phyloP scores from a whole-genome alignment of 2,329 filamentous ascomycete genomes.

The Diaporthe humulicola region DNA sequence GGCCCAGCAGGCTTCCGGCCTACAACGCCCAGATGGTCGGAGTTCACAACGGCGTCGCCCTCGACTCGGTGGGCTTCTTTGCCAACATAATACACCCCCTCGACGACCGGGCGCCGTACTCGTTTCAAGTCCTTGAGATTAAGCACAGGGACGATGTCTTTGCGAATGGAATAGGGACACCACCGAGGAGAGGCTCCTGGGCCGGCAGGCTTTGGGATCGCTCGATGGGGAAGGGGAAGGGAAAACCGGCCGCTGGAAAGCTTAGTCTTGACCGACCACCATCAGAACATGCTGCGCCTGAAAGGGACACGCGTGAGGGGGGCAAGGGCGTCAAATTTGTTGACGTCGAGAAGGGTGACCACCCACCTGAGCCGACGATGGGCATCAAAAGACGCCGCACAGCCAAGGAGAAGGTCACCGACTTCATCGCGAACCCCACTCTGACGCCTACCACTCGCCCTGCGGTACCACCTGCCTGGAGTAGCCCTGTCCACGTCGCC shows the following conservation, averaged over 20 bases:
- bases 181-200: neutral
- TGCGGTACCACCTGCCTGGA: conserved; percentile 61
- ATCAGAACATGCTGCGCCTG: neutral
- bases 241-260: neutral
- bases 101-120: conserved; percentile 61
- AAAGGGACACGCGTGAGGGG: neutral
- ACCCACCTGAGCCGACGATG: conserved; percentile 37
- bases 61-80: conserved; percentile 71
- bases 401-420: conserved; percentile 56
- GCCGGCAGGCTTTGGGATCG: neutral
- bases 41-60: conserved; percentile 68
- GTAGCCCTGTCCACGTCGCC: conserved; percentile 67
- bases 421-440: conserved; percentile 58
- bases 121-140: conserved; percentile 64
- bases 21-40: conserved; percentile 67
- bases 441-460: conserved; percentile 56
- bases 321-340: conserved; percentile 25
- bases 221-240: neutral
- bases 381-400: conserved; percentile 51
- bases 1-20: conserved; percentile 68
- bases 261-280: neutral
- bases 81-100: conserved; percentile 71
- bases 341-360: conserved; percentile 41
- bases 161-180: neutral
- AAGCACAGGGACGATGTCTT: conserved; percentile 54